Conservation (phyloP, 1,284 basidiomycete species). For the Ceratobasidium sp. region DNA sequence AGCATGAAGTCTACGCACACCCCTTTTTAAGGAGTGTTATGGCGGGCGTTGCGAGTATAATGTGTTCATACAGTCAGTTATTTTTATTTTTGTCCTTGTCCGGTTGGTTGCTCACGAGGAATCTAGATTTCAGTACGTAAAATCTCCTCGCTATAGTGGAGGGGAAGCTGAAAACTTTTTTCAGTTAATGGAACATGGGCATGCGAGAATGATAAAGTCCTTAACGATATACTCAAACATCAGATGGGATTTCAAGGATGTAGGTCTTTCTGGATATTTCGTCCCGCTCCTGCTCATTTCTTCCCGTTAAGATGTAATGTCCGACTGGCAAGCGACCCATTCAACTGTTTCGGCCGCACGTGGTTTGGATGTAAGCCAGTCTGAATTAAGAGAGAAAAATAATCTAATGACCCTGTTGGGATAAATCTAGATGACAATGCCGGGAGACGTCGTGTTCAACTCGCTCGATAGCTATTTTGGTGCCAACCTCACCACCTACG, state of each 20-base stretch:
- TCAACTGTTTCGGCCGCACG: slow-evolving; percentile 47
- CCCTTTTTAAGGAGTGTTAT: slow-evolving; percentile 80
- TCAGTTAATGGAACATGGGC: slow-evolving; percentile 80
- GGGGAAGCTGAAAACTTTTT: not conserved
- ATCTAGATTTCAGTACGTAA: slow-evolving; percentile 16
- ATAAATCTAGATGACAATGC: slow-evolving; percentile 48
- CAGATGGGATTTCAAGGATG: slow-evolving; percentile 70
- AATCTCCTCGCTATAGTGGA: not conserved
- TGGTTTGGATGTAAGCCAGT: slow-evolving; percentile 46
- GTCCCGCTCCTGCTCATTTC: not conserved
- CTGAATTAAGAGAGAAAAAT: not conserved
- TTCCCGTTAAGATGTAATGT: slow-evolving; percentile 55
- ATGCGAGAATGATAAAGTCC: slow-evolving; percentile 79
- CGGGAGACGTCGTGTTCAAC: slow-evolving; percentile 46
- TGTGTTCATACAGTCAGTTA: slow-evolving; percentile 74
- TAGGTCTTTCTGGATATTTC: not conserved
- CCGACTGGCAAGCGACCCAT: slow-evolving; percentile 50
- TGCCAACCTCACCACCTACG: slow-evolving; percentile 72
- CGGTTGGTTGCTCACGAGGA: not conserved
- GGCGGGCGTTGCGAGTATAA: slow-evolving; percentile 80
- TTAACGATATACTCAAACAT: slow-evolving; percentile 83
- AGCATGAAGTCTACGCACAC: slow-evolving; percentile 79
- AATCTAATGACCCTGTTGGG: not conserved
- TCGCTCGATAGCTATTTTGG: slow-evolving; percentile 66
- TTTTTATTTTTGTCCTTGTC: slow-evolving; percentile 17